Conservation (phyloP, 441 rosid genomes). For the Viola pubescens region DNA sequence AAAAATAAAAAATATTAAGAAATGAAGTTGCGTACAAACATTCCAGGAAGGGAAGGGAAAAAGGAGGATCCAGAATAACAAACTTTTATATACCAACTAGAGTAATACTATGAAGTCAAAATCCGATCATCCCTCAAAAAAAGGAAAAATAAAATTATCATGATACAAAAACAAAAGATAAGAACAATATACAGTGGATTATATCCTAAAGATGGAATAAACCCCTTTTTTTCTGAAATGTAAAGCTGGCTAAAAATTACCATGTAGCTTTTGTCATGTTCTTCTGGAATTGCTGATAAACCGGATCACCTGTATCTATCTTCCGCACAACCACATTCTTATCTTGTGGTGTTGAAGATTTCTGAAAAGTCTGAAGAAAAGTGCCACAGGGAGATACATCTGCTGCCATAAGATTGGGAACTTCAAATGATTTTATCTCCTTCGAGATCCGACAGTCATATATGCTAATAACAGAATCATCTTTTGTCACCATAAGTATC, state of each 20-base stretch:
- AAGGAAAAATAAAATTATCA: background rate
- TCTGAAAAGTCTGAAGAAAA: slow-evolving; percentile 82
- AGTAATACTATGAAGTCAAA: background rate
- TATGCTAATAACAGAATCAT: slow-evolving; percentile 39
- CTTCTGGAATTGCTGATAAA: slow-evolving; percentile 63
- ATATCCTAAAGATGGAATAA: too few species aligned
- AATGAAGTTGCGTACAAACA: background rate
- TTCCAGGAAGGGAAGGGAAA: background rate
- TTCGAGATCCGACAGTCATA: slow-evolving; percentile 50
- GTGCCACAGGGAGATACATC: slow-evolving; percentile 69
- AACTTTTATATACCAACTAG: background rate
- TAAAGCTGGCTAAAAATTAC: slow-evolving; percentile 24
- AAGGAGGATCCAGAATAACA: background rate
- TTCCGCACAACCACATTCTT: slow-evolving; percentile 72
- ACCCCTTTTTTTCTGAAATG: background rate
- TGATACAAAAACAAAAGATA: too few species aligned
- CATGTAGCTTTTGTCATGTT: slow-evolving; percentile 68
- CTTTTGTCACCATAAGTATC: slow-evolving; percentile 54
- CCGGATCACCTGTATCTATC: slow-evolving; percentile 50
- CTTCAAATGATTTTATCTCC: slow-evolving; percentile 56
- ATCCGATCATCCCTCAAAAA: background rate
- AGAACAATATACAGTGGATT: too few species aligned
- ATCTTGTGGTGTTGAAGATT: slow-evolving; percentile 64
- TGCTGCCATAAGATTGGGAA: slow-evolving; percentile 51
- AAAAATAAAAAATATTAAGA: slow-evolving; percentile 14